Conservation (phyloP, 1,284 basidiomycete genomes). For the Leccinum brunneo-olivaceum region DNA sequence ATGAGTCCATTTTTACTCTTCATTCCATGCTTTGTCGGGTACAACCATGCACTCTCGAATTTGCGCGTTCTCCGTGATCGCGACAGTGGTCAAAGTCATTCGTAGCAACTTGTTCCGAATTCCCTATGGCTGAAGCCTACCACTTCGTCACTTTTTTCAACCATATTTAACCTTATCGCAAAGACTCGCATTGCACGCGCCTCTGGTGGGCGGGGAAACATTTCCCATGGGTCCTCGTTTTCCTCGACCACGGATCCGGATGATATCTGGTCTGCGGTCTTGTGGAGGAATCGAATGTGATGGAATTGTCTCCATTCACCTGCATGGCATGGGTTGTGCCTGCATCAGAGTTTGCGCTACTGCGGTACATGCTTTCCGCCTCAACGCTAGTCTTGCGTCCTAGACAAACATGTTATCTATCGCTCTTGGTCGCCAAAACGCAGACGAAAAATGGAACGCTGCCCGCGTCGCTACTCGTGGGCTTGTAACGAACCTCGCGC, state of each 20-base stretch:
- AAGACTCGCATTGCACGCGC: constrained; percentile 10
- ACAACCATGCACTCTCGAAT: constrained; percentile 60
- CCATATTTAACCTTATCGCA: constrained; percentile 26
- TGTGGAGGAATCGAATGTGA: constrained; percentile 40
- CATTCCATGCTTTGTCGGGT: constrained; percentile 1
- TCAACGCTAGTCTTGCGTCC: constrained; percentile 41
- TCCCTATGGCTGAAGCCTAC: constrained; percentile 43
- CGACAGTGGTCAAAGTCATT: constrained; percentile 57
- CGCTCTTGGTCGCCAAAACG: constrained; percentile 48
- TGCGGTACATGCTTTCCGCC: constrained; percentile 53
- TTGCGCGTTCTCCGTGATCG: constrained; percentile 49
- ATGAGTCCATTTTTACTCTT: constrained; percentile 42
- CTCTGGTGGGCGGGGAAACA: constrained; percentile 6
- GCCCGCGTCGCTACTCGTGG: constrained; percentile 42
- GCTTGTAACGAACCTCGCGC: constrained; percentile 39
- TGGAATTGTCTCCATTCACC: constrained; percentile 49
- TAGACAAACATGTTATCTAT: constrained; percentile 59
- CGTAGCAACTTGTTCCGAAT: constrained; percentile 27
- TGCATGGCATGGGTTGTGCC: constrained; percentile 48
- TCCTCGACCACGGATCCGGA: constrained; percentile 34
- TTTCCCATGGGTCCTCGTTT: constrained; percentile 14
- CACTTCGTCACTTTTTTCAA: constrained; percentile 41
- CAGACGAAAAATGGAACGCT: constrained; percentile 43
- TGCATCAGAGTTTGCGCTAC: constrained; percentile 56
- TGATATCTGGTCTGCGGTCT: constrained; percentile 45